phyloP scores from a whole-genome alignment of 1,284 basidiomycete genomes.

The Porodaedalea pini region DNA sequence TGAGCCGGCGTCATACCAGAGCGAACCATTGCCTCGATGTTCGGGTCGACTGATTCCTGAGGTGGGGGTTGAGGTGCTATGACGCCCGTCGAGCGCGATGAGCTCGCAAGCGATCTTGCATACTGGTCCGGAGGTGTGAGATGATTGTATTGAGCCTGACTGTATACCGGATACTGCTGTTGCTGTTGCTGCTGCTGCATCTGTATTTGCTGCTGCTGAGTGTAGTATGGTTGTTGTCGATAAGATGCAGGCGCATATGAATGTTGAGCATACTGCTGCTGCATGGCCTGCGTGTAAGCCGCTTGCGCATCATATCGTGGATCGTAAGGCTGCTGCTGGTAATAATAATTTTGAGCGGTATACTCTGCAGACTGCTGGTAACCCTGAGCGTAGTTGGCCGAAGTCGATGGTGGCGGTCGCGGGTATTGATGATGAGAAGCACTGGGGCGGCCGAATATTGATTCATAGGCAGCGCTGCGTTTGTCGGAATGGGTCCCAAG shows the following conservation, averaged over 20 bases:
- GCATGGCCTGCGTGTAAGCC: conserved; percentile 15
- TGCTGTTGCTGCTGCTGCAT: conserved; percentile 17
- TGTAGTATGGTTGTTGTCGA: conserved; percentile 19
- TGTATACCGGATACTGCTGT: conserved; percentile 18
- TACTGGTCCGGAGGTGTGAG: conserved; percentile 40
- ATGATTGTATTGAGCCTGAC: conserved; percentile 23
- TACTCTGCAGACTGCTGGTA: conserved; percentile 13
- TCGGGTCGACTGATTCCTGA: conserved; percentile 53
- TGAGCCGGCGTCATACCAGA: conserved; percentile 69
- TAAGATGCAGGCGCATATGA: conserved; percentile 23
- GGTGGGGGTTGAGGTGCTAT: conserved; percentile 41
- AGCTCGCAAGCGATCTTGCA: conserved; percentile 46
- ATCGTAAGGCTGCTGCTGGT: conserved; percentile 20
- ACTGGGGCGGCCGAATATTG: conserved; percentile 76
- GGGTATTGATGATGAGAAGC: conserved; percentile 48
- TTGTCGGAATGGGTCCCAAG: conserved; percentile 43
- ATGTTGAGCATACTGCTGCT: conserved; percentile 15
- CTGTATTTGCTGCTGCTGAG: conserved; percentile 17
- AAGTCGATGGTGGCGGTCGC: conserved; percentile 19
- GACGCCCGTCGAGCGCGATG: conserved; percentile 40
- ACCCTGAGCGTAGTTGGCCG: conserved; percentile 8
- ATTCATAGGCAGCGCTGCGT: conserved; percentile 73
- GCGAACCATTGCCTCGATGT: conserved; percentile 43
- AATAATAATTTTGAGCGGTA: conserved; percentile 17
- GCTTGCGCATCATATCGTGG: conserved; percentile 15